phyloP scores from a whole-genome alignment of 768 basidiomycete species.

The Tubosaeta brunneosetosa region DNA sequence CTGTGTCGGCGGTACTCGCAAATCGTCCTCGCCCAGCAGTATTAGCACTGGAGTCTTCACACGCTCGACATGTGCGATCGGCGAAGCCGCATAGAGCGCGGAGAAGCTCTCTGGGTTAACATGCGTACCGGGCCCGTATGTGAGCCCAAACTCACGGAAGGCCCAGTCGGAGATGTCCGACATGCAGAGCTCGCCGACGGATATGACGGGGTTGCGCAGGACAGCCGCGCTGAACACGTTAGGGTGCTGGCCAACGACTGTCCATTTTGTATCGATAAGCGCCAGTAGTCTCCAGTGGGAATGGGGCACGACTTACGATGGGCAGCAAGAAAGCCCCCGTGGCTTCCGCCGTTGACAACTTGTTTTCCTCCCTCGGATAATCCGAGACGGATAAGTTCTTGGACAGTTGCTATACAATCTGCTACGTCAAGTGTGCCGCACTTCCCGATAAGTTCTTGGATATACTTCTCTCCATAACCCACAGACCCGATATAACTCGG shows the following conservation, averaged over 20 bases:
- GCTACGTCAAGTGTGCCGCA: slow-evolving; percentile 64
- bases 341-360: slow-evolving; percentile 61
- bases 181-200: slow-evolving; percentile 47
- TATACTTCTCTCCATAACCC: slow-evolving; percentile 61
- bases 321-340: slow-evolving; percentile 61
- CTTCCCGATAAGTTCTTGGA: slow-evolving; percentile 49
- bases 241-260: slow-evolving; percentile 63
- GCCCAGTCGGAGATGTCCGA: slow-evolving; percentile 72
- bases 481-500: slow-evolving; percentile 67
- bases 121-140: slow-evolving; percentile 32
- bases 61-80: slow-evolving; percentile 48
- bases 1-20: slow-evolving; percentile 60
- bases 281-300: background rate
- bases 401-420: slow-evolving; percentile 54
- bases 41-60: slow-evolving; percentile 54
- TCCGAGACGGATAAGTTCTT: slow-evolving; percentile 46
- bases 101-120: slow-evolving; percentile 44
- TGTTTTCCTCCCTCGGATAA: slow-evolving; percentile 50
- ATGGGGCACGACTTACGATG: slow-evolving; percentile 42
- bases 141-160: slow-evolving; percentile 38
- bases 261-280: background rate
- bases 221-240: slow-evolving; percentile 57
- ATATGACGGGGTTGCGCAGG: slow-evolving; percentile 67
- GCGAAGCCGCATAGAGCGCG: slow-evolving; percentile 47
- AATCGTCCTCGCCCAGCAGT: slow-evolving; percentile 56